Evolutionary conservation across 164 flowering plant species (phyloP).

Genomic region (Annona squamosa): DNA sequence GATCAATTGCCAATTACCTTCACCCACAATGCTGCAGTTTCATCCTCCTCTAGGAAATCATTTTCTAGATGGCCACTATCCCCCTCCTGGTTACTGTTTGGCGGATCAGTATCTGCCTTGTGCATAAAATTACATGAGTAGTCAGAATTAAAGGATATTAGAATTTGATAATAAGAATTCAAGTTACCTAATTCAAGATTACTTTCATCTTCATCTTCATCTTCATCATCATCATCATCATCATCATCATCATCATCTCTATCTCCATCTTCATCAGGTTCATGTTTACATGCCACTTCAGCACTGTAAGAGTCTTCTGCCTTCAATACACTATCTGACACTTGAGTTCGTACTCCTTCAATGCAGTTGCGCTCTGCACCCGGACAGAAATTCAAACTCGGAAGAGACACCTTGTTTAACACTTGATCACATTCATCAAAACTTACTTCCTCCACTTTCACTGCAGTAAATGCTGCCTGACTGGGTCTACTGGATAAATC

Average conservation of each 20-base stretch:
- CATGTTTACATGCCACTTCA: slow-evolving; percentile 21
- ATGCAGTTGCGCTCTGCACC: slow-evolving; percentile 10
- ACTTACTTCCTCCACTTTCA: neutral
- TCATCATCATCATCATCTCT: slow-evolving; percentile 25
- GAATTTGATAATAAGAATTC: slow-evolving; percentile 18
- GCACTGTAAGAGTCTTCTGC: slow-evolving; percentile 15
- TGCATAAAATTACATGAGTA: slow-evolving; percentile 27
- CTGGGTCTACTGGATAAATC: neutral
- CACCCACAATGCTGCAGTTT: slow-evolving; percentile 76
- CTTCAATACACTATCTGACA: slow-evolving; percentile 15
- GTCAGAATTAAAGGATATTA: slow-evolving; percentile 23
- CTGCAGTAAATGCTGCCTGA: neutral
- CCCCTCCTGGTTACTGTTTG: slow-evolving; percentile 27
- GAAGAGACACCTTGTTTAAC: neutral
- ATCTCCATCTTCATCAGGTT: slow-evolving; percentile 24
- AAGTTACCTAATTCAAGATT: slow-evolving; percentile 30
- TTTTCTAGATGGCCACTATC: slow-evolving; percentile 31
- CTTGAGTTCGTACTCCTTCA: slow-evolving; percentile 23
- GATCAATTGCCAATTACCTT: slow-evolving; percentile 44
- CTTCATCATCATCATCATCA: slow-evolving; percentile 23
- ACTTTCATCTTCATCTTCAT: slow-evolving; percentile 19
- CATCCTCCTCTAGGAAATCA: slow-evolving; percentile 50
- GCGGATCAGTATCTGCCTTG: slow-evolving; percentile 34
- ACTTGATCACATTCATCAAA: neutral
- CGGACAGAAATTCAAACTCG: neutral